A percentile compares a stretch with the other conserved stretches of the same genome.
phyloP scores from a whole-genome alignment of 495 filamentous ascomycete genomes.

The Penicillium nucicola region DNA sequence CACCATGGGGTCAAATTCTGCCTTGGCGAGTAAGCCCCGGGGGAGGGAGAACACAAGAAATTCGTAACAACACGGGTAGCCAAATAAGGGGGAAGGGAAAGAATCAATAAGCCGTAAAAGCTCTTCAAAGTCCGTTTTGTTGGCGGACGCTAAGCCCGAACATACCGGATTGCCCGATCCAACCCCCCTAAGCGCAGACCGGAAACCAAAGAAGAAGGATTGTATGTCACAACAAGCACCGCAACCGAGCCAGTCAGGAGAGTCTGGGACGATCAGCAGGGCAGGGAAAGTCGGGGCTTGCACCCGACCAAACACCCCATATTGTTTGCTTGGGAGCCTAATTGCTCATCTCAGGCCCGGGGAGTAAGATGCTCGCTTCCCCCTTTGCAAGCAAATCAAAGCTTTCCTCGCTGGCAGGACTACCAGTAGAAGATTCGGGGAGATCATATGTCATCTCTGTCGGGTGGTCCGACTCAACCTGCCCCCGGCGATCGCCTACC shows the following conservation, averaged over 20 bases:
- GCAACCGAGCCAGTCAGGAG: not conserved
- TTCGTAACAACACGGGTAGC: not conserved
- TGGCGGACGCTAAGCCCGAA: not conserved
- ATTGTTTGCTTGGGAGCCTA: constrained; percentile 6
- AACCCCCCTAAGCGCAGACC: not conserved
- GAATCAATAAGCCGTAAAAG: not conserved
- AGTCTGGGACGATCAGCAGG: not conserved
- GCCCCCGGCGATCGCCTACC: constrained; percentile 47
- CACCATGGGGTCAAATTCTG: not conserved
- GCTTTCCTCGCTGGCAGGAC: constrained; percentile 57
- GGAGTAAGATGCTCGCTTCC: constrained; percentile 46
- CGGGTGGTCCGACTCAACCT: constrained; percentile 10
- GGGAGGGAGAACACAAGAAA: not conserved
- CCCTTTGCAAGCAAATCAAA: constrained; percentile 53
- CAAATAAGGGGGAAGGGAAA: not conserved
- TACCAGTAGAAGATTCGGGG: constrained; percentile 35
- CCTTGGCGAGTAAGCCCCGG: not conserved
- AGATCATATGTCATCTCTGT: not conserved
- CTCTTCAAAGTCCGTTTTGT: not conserved
- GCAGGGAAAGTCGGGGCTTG: not conserved
- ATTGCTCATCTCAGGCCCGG: constrained; percentile 11
- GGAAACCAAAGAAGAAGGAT: not conserved
- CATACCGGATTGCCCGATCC: not conserved
- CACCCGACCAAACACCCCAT: not conserved
- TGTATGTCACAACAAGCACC: not conserved